Percentiles rank a stretch among this genome's conserved stretches.
Evolutionary conservation across 2,329 filamentous ascomycete species (phyloP).

Genomic region (Ramularia collo-cygni): DNA sequence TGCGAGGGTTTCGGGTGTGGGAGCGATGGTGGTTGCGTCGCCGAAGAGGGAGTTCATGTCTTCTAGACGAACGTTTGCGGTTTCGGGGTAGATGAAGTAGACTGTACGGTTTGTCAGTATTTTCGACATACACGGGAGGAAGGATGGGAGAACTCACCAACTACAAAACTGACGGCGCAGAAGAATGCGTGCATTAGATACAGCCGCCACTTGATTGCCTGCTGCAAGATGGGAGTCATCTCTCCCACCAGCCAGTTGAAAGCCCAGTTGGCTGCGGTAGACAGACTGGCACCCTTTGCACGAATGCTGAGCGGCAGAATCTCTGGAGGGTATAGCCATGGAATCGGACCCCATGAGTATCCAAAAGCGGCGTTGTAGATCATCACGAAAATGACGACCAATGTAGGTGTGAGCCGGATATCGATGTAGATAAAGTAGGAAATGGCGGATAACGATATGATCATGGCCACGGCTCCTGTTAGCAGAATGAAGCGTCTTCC

Average conservation of each 20-base stretch:
- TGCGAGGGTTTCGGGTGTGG: constrained; percentile 68
- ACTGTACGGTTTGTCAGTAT: constrained; percentile 47
- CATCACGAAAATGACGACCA: constrained; percentile 95
- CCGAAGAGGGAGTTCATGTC: constrained; percentile 96
- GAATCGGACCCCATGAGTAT: constrained; percentile 95
- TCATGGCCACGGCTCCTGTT: constrained; percentile 83
- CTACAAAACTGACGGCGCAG: constrained; percentile 88
- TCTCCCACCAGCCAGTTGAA: constrained; percentile 97
- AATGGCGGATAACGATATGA: constrained; percentile 76
- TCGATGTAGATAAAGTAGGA: constrained; percentile 95
- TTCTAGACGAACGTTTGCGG: constrained; percentile 86
- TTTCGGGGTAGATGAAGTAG: constrained; percentile 96
- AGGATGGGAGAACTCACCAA: constrained; percentile 59
- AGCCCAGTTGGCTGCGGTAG: constrained; percentile 94
- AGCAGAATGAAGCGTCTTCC: constrained; percentile 84
- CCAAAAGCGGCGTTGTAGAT: constrained; percentile 97
- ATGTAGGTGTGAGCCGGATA: constrained; percentile 64
- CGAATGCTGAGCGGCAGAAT: constrained; percentile 94
- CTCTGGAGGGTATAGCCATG: constrained; percentile 98
- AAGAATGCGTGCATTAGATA: constrained; percentile 97
- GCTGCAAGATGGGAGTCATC: constrained; percentile 87
- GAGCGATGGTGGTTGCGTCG: constrained; percentile 77
- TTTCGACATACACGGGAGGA: background rate
- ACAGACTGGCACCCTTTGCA: constrained; percentile 92
- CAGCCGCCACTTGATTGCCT: constrained; percentile 84